A percentile compares a stretch with the other conserved stretches of the same genome.
Evolutionary conservation across 2,329 filamentous ascomycete species (phyloP).

Genomic region (Paraphaeosphaeria minitans): DNA sequence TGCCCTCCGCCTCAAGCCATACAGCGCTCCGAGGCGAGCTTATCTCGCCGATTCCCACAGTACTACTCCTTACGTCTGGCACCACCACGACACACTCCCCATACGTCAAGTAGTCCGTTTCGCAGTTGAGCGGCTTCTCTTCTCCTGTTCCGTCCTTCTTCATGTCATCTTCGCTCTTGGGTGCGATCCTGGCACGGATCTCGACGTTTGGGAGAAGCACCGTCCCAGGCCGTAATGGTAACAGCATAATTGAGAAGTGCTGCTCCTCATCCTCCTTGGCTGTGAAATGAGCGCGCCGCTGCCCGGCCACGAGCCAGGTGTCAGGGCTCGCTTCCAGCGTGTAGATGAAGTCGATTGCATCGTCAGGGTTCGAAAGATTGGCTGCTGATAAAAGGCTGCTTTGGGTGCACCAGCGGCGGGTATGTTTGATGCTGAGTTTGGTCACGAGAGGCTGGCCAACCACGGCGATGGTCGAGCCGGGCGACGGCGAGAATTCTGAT

Average conservation of each 20-base stretch:
- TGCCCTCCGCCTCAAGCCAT: constrained; percentile 33
- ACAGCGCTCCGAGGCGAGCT: constrained; percentile 29
- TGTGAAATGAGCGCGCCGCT: constrained; percentile 77
- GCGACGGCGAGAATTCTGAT: constrained; percentile 30
- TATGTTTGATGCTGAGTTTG: constrained; percentile 63
- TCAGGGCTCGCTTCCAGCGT: constrained; percentile 77
- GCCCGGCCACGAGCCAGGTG: constrained; percentile 83
- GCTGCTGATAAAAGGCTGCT: constrained; percentile 29
- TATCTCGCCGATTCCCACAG: constrained; percentile 42
- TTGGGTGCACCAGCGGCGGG: constrained; percentile 57
- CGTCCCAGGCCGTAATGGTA: constrained; percentile 79
- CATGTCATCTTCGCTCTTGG: constrained; percentile 34
- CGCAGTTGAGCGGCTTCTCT: constrained; percentile 59
- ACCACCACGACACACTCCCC: constrained; percentile 79
- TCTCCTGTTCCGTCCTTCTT: constrained; percentile 24
- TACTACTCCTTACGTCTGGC: constrained; percentile 72
- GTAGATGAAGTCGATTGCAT: constrained; percentile 76
- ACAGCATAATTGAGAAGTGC: constrained; percentile 71
- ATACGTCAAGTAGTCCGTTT: constrained; percentile 79
- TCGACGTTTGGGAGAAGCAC: constrained; percentile 80
- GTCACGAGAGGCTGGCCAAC: constrained; percentile 70
- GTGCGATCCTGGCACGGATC: constrained; percentile 65
- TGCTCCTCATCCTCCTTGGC: constrained; percentile 54
- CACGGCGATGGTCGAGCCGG: constrained; percentile 52
- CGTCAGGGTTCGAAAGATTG: constrained; percentile 36